Conservation (phyloP, 495 filamentous ascomycete genomes). For the Hypoxylon cercidicola region DNA sequence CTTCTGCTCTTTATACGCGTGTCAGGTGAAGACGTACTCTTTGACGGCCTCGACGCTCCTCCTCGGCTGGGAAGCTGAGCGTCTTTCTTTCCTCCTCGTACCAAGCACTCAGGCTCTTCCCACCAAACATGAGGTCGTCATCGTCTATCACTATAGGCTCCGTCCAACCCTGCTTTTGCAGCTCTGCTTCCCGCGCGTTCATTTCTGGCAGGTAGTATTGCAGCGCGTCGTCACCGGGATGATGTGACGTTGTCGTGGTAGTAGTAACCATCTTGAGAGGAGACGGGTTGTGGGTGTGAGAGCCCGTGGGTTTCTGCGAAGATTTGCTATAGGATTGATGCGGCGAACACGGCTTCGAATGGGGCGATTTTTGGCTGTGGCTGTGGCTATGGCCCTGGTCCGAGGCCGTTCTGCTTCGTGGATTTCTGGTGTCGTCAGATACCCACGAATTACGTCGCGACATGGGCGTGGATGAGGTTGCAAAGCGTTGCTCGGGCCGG, state of each 20-base stretch:
- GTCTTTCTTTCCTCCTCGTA: conserved; percentile 63
- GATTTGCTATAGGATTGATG: conserved; percentile 26
- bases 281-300: conserved; percentile 40
- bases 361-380: conserved; percentile 14
- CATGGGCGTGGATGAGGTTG: conserved; percentile 26
- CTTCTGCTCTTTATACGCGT: background rate
- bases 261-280: conserved; percentile 49
- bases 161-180: conserved; percentile 56
- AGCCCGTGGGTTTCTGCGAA: conserved; percentile 27
- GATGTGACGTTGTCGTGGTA: conserved; percentile 36
- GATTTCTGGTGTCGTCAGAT: conserved; percentile 43
- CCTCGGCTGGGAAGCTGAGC: conserved; percentile 51
- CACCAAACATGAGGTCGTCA: conserved; percentile 66
- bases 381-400: conserved; percentile 21
- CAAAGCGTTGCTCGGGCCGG: conserved; percentile 6
- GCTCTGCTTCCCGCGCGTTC: conserved; percentile 48
- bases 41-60: conserved; percentile 57
- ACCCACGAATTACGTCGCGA: conserved; percentile 44
- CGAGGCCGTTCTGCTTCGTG: conserved; percentile 37
- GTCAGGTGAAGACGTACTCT: conserved; percentile 39
- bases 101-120: conserved; percentile 64
- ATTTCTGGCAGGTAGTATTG: conserved; percentile 55
- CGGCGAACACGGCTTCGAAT: conserved; percentile 40
- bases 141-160: conserved; percentile 65
- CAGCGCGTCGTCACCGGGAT: conserved; percentile 37